Base-by-base conservation (phyloP, 1,284 basidiomycete species). In the Stereum hirsutum region DNA sequence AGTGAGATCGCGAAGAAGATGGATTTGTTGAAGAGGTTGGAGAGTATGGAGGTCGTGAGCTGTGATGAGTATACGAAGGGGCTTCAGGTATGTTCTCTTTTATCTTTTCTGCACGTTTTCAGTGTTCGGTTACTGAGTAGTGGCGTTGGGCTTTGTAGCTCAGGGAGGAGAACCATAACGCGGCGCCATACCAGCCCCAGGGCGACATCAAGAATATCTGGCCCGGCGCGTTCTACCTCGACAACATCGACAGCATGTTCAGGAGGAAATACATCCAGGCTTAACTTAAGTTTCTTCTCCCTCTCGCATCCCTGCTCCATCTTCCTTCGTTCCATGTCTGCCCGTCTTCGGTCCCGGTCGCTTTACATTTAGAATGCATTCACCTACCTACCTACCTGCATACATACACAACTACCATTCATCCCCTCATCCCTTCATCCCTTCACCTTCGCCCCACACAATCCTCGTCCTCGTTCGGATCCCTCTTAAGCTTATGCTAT, bases 131-230 rank as follows among this genome's bases (percentile, higher is more conserved):
- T 49, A 34, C 21, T 20, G 32, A 31, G 24, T 39, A 28, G 17
- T 43, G 34, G 14, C 3, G 34, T 20, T n/a, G n/a, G 28, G 19
- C 11, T 36, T 23, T 39, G 4, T 52, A 92, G 89, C 78, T 94
- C 45, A 89, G 93, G 43, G 95, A 98, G 71, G 85, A 89, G 66
- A 97, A 95, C 72, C 94, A 98, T 75, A 97, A 95, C 60, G 83
- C 90, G 19, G 78, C 78, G 47, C 74, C 84, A 57, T 98, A 90
- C 71, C 77, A 76, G 6, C 95, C 95, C 14, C 74, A 81, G 47
- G 95, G 95, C 45, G 81, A 80, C 26, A 65, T 95, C 50, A 85
- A 92, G 52, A 86, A 97, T 74, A 84, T 99, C 61, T 95, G 92
- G 89, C 84, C 89, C 2, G 91, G 91, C 37, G 74, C 87, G 20